Evolutionary conservation across 2,329 filamentous ascomycete genomes (phyloP).

Genomic region (Aspergillus alliaceus): DNA sequence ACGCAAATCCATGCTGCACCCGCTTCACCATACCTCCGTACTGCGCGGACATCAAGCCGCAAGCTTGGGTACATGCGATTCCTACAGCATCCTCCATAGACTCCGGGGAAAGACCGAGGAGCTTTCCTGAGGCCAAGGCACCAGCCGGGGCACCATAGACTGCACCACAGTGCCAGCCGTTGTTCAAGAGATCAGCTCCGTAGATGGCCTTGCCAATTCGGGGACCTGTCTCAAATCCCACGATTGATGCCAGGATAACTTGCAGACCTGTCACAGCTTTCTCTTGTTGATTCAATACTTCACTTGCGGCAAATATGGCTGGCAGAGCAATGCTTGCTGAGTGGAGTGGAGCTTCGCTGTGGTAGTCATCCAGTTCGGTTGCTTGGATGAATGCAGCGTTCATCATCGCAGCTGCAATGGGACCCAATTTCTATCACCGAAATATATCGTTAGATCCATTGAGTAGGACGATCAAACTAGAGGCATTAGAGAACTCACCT

Average conservation of each 20-base stretch:
- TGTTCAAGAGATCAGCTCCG: conserved; percentile 39
- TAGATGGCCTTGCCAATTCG: conserved; percentile 39
- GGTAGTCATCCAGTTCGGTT: conserved; percentile 48
- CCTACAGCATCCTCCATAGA: conserved; percentile 39
- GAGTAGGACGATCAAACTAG: too few relatives aligned
- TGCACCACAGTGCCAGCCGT: conserved; percentile 44
- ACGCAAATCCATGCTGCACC: conserved; percentile 50
- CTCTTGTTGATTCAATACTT: background rate
- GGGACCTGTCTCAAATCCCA: conserved; percentile 44
- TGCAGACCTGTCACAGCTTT: conserved; percentile 23
- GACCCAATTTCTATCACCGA: conserved; percentile 37
- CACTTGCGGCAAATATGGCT: conserved; percentile 39
- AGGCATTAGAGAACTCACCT: conserved; percentile 9
- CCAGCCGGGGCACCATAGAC: conserved; percentile 24
- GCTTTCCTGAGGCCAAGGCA: conserved; percentile 31
- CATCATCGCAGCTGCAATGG: conserved; percentile 42
- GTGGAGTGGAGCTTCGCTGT: conserved; percentile 43
- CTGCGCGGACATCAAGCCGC: conserved; percentile 45
- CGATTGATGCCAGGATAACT: conserved; percentile 38
- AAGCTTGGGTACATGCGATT: conserved; percentile 43
- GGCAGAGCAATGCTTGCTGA: conserved; percentile 40
- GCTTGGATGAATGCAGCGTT: conserved; percentile 48
- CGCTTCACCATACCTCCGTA: conserved; percentile 47
- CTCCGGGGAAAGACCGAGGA: conserved; percentile 30
- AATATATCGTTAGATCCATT: too few relatives aligned